These are phyloP conservation scores for Ceratocystis destructans DNA, from an alignment of 2,329 filamentous ascomycete genomes.

Conservation along the genomic window DNA sequence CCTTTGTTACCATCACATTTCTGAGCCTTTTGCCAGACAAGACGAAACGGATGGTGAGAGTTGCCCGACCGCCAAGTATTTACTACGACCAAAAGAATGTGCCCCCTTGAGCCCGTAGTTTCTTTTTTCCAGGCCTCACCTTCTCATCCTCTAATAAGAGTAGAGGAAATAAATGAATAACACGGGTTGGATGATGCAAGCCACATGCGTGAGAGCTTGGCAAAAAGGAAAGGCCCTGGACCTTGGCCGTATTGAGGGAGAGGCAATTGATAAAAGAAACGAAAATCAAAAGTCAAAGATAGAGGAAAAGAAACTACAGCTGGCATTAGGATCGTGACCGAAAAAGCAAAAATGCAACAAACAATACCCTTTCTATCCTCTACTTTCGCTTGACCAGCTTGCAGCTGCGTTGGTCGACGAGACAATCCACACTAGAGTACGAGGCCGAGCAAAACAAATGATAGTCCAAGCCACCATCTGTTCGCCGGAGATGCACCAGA, in stretches of 20 bases:
- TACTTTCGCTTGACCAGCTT: neutral
- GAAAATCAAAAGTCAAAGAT: neutral
- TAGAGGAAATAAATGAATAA: neutral
- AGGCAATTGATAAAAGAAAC: neutral
- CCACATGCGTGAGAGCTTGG: neutral
- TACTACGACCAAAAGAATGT: neutral
- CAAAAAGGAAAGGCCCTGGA: neutral
- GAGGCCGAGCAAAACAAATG: neutral
- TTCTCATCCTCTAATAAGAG: neutral
- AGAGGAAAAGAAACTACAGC: neutral
- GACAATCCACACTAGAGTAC: neutral
- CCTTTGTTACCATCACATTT: neutral
- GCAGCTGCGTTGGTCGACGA: neutral
- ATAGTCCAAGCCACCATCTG: neutral
- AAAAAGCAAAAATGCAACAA: neutral
- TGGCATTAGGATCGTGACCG: neutral
- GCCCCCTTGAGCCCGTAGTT: neutral
- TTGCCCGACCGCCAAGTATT: neutral
- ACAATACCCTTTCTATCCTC: neutral
- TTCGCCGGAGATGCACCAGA: neutral
- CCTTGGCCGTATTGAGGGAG: neutral
- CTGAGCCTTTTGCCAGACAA: neutral
- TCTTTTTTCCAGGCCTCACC: neutral
- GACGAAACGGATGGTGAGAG: neutral
- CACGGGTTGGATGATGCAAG: neutral